These are phyloP conservation scores for Leptoxyphium fumago DNA, from an alignment of 2,329 filamentous ascomycete species.

Conservation along the genomic window DNA sequence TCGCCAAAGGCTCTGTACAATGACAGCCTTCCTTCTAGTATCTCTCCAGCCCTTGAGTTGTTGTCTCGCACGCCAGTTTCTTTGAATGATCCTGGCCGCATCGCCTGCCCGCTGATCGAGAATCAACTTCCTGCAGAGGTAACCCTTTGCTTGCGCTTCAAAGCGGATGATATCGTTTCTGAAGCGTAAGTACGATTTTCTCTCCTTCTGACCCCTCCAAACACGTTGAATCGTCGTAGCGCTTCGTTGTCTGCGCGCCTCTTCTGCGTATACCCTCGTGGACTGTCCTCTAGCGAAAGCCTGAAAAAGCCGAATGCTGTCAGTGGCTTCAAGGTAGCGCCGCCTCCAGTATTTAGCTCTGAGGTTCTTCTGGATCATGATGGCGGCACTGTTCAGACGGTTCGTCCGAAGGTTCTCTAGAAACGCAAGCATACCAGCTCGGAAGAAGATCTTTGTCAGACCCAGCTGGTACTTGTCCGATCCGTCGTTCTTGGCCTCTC, in stretches of 20 bases:
- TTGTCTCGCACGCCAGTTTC: slow-evolving; percentile 69
- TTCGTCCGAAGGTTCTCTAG: slow-evolving; percentile 85
- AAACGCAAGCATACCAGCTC: slow-evolving; percentile 96
- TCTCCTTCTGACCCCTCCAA: slow-evolving; percentile 85
- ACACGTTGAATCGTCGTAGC: slow-evolving; percentile 90
- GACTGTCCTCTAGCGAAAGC: slow-evolving; percentile 62
- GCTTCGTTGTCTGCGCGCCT: slow-evolving; percentile 68
- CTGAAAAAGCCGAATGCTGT: slow-evolving; percentile 68
- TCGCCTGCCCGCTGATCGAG: slow-evolving; percentile 90
- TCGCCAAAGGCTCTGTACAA: slow-evolving; percentile 87
- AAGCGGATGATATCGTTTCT: slow-evolving; percentile 75
- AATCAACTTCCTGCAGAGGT: slow-evolving; percentile 76
- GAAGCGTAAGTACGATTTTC: slow-evolving; percentile 63
- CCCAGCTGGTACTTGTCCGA: slow-evolving; percentile 95
- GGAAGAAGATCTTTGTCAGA: slow-evolving; percentile 98
- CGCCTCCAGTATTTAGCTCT: slow-evolving; percentile 89
- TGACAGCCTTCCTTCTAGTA: slow-evolving; percentile 76
- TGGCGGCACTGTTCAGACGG: slow-evolving; percentile 80
- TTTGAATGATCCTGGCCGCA: slow-evolving; percentile 78
- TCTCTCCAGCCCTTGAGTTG: slow-evolving; percentile 71
- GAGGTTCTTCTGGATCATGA: slow-evolving; percentile 98
- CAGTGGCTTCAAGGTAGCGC: slow-evolving; percentile 74
- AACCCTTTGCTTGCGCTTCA: slow-evolving; percentile 84
- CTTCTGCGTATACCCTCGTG: slow-evolving; percentile 62
- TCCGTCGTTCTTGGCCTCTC: slow-evolving; percentile 43